Base-by-base conservation (phyloP, 140 eudicot species). In the Anethum foeniculum region DNA sequence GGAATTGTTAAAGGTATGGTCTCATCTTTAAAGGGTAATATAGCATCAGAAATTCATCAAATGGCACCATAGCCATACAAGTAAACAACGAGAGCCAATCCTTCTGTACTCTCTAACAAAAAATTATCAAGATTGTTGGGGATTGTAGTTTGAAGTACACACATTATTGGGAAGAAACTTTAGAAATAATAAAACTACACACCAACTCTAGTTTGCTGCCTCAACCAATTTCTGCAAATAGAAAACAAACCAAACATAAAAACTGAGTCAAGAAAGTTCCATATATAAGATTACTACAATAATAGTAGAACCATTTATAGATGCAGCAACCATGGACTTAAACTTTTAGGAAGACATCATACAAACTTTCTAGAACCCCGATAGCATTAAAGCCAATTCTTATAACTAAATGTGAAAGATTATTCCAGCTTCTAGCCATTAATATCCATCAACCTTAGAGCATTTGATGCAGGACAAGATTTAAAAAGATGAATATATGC, bases 161-260 rank as follows among this genome's bases (percentile, higher is more conserved):
- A 43, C 81, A 43, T 79, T 79, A 67, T 79, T 67, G 18, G 67
- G 48, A 46, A 39, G 47, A 67, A 67, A 19, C 21, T 67, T 7
- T 0, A 12, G 2, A n/a, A 13, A 36, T 32, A 7, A 27, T 28
- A 5, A 43, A 27, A 13, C 64, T 12, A 15, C n/a, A 75, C 19
- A 14, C 67, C n/a, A 21, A 28, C 76, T 65, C 76, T 79, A 79
- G 67, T 79, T 34, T 16, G 82, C 56, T 67, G 77, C 82, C 56
- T 79, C 77, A 1, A 47, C 68, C 77, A 67, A 79, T 28, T 79
- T 79, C 82, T 79, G 82, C 27, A 48, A 25, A 47, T 36, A 67
- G 41, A 46, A 79, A 46, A 67, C 44, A 75, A 67, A 46, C 51
- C 51, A 12, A 41, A 25, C 12, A 32, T n/a, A 10, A 51, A 48